Conservation (phyloP, 2,329 filamentous ascomycete genomes). For the Colletotrichum camelliae region DNA sequence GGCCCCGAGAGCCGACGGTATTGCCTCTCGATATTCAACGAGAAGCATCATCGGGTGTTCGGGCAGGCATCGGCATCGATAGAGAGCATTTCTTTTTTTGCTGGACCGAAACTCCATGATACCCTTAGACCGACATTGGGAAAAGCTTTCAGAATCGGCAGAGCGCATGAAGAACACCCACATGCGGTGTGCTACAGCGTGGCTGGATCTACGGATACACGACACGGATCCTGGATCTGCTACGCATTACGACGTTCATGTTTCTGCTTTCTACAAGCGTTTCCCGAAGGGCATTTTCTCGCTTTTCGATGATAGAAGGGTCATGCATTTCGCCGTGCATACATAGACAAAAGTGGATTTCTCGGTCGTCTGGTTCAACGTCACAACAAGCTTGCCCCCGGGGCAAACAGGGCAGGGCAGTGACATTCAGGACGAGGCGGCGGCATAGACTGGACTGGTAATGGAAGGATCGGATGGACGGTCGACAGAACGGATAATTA, state of each 20-base stretch:
- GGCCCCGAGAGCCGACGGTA: conserved; percentile 34
- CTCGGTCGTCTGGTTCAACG: conserved; percentile 59
- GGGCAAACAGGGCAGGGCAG: conserved; percentile 28
- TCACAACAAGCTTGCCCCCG: conserved; percentile 26
- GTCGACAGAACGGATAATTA: conserved; percentile 24
- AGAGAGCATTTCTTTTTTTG: conserved; percentile 29
- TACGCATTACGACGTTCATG: conserved; percentile 32
- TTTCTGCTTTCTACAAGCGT: conserved; percentile 39
- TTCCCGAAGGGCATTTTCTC: conserved; percentile 39
- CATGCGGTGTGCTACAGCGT: conserved; percentile 16
- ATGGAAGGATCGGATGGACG: conserved; percentile 23
- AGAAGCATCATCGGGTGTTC: conserved; percentile 38
- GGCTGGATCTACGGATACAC: conserved; percentile 21
- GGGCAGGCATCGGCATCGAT: conserved; percentile 33
- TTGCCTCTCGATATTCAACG: conserved; percentile 31
- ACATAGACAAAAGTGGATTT: conserved; percentile 72
- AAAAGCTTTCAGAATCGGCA: conserved; percentile 29
- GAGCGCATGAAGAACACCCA: conserved; percentile 24
- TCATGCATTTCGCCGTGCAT: conserved; percentile 41
- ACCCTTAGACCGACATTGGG: conserved; percentile 31
- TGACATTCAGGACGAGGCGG: conserved; percentile 27
- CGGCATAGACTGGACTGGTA: conserved; percentile 26
- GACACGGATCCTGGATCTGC: conserved; percentile 22
- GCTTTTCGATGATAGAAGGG: conserved; percentile 41
- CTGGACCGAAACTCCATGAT: conserved; percentile 30